A percentile compares a stretch with the other conserved stretches of the same genome.
These are phyloP conservation scores for Pseudogymnoascus sp. DNA, from an alignment of 2,329 filamentous ascomycete genomes.

Conservation along the genomic window DNA sequence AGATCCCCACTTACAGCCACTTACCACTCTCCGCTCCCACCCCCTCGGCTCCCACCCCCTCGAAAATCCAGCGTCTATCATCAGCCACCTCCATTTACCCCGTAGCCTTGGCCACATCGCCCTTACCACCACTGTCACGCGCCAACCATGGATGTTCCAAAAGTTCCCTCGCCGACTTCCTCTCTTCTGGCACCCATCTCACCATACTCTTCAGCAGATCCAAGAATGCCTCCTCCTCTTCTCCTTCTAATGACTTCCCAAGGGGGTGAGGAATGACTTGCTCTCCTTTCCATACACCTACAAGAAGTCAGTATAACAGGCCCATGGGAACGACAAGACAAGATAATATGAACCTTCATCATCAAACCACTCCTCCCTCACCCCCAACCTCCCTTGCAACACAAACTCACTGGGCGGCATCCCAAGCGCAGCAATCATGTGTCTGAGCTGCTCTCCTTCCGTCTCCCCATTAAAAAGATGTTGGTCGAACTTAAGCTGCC, in stretches of 20 bases:
- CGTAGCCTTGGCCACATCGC: too few species aligned
- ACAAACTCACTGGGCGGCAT: conserved; percentile 29
- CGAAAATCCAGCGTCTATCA: too few species aligned
- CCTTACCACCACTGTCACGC: too few species aligned
- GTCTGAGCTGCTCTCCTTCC: conserved; percentile 31
- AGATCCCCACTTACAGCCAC: too few species aligned
- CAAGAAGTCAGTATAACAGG: neutral
- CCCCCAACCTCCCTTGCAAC: neutral
- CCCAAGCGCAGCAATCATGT: conserved; percentile 36
- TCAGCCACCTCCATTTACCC: too few species aligned
- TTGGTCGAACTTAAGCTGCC: conserved; percentile 9
- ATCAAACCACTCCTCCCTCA: conserved; percentile 10
- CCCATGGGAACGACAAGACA: neutral
- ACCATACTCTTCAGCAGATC: conserved; percentile 28
- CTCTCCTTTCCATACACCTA: neutral
- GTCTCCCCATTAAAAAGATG: conserved; percentile 16
- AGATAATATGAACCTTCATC: conserved; percentile 10
- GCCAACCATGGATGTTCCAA: conserved; percentile 27
- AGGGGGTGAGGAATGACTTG: too few species aligned
- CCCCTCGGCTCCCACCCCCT: too few species aligned
- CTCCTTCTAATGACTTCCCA: conserved; percentile 16
- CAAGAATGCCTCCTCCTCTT: conserved; percentile 27
- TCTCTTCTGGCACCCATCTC: conserved; percentile 28
- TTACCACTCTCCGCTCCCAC: too few species aligned
- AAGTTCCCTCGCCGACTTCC: conserved; percentile 28